Percentiles rank a stretch among this genome's conserved stretches.
phyloP scores from a whole-genome alignment of 2,329 filamentous ascomycete species.

The Penicillium sp. region DNA sequence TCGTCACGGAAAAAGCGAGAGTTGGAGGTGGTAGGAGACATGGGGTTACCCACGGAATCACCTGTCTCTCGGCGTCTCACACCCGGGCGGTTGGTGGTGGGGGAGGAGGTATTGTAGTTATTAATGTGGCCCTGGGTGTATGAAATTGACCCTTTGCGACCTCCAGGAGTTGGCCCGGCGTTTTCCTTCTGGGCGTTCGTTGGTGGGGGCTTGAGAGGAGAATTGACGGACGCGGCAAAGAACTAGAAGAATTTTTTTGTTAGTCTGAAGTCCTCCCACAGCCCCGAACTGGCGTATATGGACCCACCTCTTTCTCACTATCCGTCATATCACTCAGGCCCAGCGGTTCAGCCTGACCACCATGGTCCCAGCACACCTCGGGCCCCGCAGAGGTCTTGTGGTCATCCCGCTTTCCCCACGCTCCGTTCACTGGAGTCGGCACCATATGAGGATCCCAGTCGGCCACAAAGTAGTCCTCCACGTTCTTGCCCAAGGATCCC shows the following conservation, averaged over 20 bases:
- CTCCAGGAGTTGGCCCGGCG: conserved; percentile 43
- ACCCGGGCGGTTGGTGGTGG: conserved; percentile 70
- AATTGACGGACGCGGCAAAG: conserved; percentile 87
- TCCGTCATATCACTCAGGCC: conserved; percentile 71
- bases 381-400: conserved; percentile 75
- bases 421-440: conserved; percentile 61
- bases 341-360: conserved; percentile 69
- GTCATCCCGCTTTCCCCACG: conserved; percentile 78
- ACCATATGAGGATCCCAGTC: conserved; percentile 76
- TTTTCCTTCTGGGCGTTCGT: conserved; percentile 64
- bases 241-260: conserved; percentile 52
- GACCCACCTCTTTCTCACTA: conserved; percentile 63
- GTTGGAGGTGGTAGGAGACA: conserved; percentile 48
- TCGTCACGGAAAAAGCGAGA: conserved; percentile 52
- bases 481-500: conserved; percentile 57
- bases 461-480: conserved; percentile 68
- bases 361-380: conserved; percentile 87
- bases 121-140: conserved; percentile 60
- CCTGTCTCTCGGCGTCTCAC: conserved; percentile 84
- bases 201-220: conserved; percentile 80
- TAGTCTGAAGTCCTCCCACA: background rate
- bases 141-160: conserved; percentile 80
- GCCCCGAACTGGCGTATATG: background rate
- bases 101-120: conserved; percentile 70
- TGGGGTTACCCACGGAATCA: conserved; percentile 58